phyloP scores from a whole-genome alignment of 495 filamentous ascomycete species.

The Hypoxylon lenormandii region DNA sequence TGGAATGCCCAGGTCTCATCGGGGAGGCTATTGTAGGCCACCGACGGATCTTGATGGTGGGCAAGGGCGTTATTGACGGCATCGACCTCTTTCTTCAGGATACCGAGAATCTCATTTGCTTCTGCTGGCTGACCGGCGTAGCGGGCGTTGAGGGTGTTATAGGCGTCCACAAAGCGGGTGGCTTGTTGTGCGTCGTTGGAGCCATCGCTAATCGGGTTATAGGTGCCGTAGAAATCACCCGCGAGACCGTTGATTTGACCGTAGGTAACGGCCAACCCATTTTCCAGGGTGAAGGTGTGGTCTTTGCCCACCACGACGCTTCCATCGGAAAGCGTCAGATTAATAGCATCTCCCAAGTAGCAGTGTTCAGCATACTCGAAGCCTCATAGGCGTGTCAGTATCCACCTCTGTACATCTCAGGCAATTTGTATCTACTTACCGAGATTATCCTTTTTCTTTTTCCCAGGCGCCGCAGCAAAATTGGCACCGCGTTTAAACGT shows the following conservation, averaged over 20 bases:
- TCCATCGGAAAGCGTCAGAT: neutral
- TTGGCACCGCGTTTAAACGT: no score
- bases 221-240: conserved; percentile 40
- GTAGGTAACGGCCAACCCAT: conserved; percentile 37
- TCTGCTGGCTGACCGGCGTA: neutral
- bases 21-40: neutral
- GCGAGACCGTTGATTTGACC: conserved; percentile 44
- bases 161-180: neutral
- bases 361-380: neutral
- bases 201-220: conserved; percentile 30
- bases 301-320: neutral
- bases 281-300: neutral
- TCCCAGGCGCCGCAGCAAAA: neutral
- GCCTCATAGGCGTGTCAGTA: neutral
- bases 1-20: neutral
- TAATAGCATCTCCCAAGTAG: neutral
- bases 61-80: neutral
- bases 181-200: neutral
- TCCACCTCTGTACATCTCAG: neutral
- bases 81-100: neutral
- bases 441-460: neutral
- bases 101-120: neutral
- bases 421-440: neutral
- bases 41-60: neutral
- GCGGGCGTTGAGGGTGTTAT: neutral